Evolutionary conservation across 441 rosid genomes (phyloP).

Genomic region (Metrosideros polymorpha): DNA sequence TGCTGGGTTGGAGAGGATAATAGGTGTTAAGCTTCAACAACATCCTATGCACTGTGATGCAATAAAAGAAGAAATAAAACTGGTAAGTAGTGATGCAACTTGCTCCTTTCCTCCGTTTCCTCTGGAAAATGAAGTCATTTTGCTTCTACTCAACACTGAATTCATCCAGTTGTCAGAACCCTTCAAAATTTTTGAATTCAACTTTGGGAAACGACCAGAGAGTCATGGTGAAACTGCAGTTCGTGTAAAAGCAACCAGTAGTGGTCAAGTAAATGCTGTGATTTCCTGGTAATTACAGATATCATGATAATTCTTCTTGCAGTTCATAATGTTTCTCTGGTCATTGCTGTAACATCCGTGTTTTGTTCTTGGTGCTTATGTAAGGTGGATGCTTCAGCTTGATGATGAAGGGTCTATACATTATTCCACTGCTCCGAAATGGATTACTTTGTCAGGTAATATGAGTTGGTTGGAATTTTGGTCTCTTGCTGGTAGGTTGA

Average conservation of each 20-base stretch:
- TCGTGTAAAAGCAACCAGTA: constrained; percentile 37
- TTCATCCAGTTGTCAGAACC: constrained; percentile 88
- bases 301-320: neutral
- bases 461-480: constrained; percentile 19
- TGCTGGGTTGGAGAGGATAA: constrained; percentile 37
- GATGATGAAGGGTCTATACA: constrained; percentile 75
- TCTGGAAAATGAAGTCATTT: constrained; percentile 14
- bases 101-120: neutral
- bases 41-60: constrained; percentile 85
- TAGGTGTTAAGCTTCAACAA: constrained; percentile 52
- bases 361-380: neutral
- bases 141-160: constrained; percentile 31
- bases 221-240: constrained; percentile 52
- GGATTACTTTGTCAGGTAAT: constrained; percentile 44
- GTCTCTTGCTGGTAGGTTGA: neutral
- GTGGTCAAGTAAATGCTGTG: constrained; percentile 76
- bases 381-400: constrained; percentile 95
- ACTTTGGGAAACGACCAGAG: constrained; percentile 89
- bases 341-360: neutral
- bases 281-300: constrained; percentile 59
- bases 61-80: constrained; percentile 51
- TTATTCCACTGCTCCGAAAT: constrained; percentile 86
- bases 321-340: neutral
- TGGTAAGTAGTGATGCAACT: constrained; percentile 35
- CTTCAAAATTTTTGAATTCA: constrained; percentile 82